A percentile compares a stretch with the other conserved stretches of the same genome.
Evolutionary conservation across 1,284 basidiomycete species (phyloP).

Genomic region (Cryptococcus jaspeensis): DNA sequence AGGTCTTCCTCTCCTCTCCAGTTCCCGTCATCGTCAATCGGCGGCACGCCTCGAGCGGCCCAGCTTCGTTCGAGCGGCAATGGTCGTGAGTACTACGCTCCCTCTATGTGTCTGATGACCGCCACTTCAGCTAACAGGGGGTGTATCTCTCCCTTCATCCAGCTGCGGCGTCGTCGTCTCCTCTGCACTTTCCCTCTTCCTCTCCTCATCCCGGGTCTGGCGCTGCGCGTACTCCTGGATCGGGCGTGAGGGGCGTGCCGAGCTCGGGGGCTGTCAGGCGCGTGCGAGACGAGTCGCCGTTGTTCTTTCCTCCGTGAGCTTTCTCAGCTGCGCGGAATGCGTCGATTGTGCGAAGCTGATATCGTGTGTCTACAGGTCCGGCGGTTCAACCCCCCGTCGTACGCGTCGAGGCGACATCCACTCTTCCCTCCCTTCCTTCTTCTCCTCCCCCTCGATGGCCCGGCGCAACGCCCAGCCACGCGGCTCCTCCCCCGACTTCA

Average conservation of each 20-base stretch:
- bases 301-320: slow-evolving; percentile 53
- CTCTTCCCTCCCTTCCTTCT: slow-evolving; percentile 60
- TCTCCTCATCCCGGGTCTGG: slow-evolving; percentile 59
- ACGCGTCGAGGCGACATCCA: slow-evolving; percentile 80
- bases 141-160: background rate
- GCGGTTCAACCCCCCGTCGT: slow-evolving; percentile 60
- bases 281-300: slow-evolving; percentile 37
- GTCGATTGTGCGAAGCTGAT: background rate
- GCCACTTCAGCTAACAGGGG: background rate
- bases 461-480: slow-evolving; percentile 27
- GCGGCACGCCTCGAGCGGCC: slow-evolving; percentile 31
- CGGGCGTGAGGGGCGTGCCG: slow-evolving; percentile 16
- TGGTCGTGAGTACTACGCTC: slow-evolving; percentile 9
- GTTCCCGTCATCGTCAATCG: slow-evolving; percentile 43
- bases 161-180: slow-evolving; percentile 60
- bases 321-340: too few relatives aligned
- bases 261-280: slow-evolving; percentile 20
- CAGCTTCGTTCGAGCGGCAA: slow-evolving; percentile 13
- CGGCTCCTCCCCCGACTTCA: slow-evolving; percentile 48
- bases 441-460: slow-evolving; percentile 59
- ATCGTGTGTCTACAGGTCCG: slow-evolving; percentile 41
- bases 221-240: slow-evolving; percentile 8
- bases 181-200: slow-evolving; percentile 68
- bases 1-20: slow-evolving; percentile 43
- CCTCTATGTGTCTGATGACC: background rate